Evolutionary conservation across 176 grass and related monocot species (phyloP).

Genomic region (Bonia amplexicaulis): DNA sequence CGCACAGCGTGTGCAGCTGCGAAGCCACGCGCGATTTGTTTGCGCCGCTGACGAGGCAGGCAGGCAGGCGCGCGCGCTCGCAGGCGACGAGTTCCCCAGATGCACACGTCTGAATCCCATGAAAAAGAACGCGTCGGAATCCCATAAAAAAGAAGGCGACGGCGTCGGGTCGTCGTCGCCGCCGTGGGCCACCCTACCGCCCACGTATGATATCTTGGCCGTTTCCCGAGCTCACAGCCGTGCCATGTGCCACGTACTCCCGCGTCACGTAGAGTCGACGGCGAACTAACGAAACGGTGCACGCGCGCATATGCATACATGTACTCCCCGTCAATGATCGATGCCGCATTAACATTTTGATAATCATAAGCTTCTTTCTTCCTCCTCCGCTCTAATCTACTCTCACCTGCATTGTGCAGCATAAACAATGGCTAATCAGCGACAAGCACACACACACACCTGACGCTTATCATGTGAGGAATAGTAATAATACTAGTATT

Average conservation of each 20-base stretch:
- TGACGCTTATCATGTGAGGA: conserved; percentile 18
- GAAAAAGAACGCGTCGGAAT: too few species aligned
- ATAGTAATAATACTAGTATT: neutral
- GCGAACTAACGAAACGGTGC: neutral
- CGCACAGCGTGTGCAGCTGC: neutral
- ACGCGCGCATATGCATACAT: too few species aligned
- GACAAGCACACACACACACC: neutral
- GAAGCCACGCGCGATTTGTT: neutral
- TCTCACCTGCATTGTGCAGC: conserved; percentile 31
- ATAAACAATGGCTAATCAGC: neutral
- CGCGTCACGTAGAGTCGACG: too few species aligned
- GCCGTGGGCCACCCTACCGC: neutral
- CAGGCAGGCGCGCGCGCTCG: too few species aligned
- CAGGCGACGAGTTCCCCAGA: neutral
- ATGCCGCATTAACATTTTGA: neutral
- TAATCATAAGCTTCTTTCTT: neutral
- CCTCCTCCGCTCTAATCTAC: neutral
- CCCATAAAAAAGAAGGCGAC: neutral
- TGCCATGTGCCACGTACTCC: too few species aligned
- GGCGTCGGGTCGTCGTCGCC: neutral
- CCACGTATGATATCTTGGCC: too few species aligned
- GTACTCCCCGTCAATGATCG: neutral
- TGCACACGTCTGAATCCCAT: neutral
- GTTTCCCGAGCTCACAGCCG: neutral
- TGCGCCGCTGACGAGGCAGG: neutral